phyloP scores from a whole-genome alignment of 2,329 filamentous ascomycete genomes.

The Epichloe gansuensis region DNA sequence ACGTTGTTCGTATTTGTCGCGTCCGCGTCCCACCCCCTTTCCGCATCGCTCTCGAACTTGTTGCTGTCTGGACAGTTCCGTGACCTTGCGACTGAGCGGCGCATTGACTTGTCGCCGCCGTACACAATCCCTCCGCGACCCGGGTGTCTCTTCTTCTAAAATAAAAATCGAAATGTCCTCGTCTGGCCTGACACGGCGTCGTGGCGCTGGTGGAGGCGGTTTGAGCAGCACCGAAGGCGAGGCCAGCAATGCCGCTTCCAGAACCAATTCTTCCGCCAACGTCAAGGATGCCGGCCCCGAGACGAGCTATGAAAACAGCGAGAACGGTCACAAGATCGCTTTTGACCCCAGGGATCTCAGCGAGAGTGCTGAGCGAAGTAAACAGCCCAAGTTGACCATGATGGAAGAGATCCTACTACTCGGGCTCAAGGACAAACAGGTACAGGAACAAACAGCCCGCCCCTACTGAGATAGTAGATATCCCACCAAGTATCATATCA shows the following conservation, averaged over 20 bases:
- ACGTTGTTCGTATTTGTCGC: background rate
- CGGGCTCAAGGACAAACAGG: slow-evolving; percentile 97
- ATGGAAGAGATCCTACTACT: slow-evolving; percentile 97
- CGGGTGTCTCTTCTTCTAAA: background rate
- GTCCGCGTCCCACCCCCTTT: slow-evolving; percentile 2
- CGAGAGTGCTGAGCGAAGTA: slow-evolving; percentile 90
- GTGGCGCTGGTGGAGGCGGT: slow-evolving; percentile 56
- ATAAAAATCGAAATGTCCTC: slow-evolving; percentile 20
- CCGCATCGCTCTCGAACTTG: background rate
- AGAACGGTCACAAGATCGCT: slow-evolving; percentile 97
- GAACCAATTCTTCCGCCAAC: slow-evolving; percentile 44
- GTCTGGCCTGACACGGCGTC: slow-evolving; percentile 50
- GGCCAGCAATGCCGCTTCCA: slow-evolving; percentile 41
- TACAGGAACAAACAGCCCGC: slow-evolving; percentile 29
- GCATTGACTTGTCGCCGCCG: slow-evolving; percentile 5
- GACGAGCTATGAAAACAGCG: slow-evolving; percentile 82
- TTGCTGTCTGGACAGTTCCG: background rate
- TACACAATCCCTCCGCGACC: background rate
- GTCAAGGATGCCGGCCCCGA: slow-evolving; percentile 45
- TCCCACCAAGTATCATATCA: background rate
- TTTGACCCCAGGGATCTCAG: slow-evolving; percentile 95
- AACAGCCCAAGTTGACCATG: slow-evolving; percentile 94
- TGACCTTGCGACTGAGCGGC: slow-evolving; percentile 4
- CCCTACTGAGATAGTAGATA: background rate
- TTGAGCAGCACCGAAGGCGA: slow-evolving; percentile 46